These are phyloP conservation scores for Amniculicola lignicola DNA, from an alignment of 495 filamentous ascomycete species.

Conservation along the genomic window DNA sequence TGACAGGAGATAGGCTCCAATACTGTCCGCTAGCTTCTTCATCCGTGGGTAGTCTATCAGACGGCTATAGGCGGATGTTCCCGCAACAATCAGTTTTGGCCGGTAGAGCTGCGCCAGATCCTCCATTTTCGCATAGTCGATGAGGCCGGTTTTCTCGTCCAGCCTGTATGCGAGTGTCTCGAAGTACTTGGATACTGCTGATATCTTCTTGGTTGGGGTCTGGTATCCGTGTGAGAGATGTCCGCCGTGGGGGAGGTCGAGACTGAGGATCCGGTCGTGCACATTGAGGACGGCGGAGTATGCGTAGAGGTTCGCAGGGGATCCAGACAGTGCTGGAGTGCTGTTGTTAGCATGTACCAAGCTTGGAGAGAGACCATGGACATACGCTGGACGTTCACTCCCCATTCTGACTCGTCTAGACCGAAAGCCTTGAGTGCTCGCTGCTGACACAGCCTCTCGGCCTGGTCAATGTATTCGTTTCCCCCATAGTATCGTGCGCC, in stretches of 20 bases:
- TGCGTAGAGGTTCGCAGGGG: slow-evolving; percentile 92
- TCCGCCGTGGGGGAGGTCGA: slow-evolving; percentile 93
- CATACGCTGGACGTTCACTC: slow-evolving; percentile 94
- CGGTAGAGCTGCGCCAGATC: slow-evolving; percentile 91
- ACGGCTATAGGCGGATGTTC: slow-evolving; percentile 97
- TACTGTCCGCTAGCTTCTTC: slow-evolving; percentile 92
- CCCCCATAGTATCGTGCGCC: slow-evolving; percentile 96
- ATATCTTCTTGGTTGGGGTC: slow-evolving; percentile 97
- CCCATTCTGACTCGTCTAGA: slow-evolving; percentile 83
- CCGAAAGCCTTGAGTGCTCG: slow-evolving; percentile 84
- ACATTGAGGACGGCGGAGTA: slow-evolving; percentile 89
- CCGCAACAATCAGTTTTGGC: slow-evolving; percentile 92
- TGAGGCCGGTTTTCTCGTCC: slow-evolving; percentile 88
- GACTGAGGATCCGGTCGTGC: slow-evolving; percentile 94
- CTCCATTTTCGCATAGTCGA: slow-evolving; percentile 93
- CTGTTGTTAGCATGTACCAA: slow-evolving; percentile 29
- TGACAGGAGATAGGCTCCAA: slow-evolving; percentile 90
- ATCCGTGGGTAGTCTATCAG: slow-evolving; percentile 96
- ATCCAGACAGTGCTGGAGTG: slow-evolving; percentile 80
- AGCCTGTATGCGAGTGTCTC: slow-evolving; percentile 94
- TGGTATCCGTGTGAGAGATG: slow-evolving; percentile 98
- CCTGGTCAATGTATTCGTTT: slow-evolving; percentile 90
- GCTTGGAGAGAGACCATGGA: slow-evolving; percentile 3
- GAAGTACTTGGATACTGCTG: slow-evolving; percentile 96
- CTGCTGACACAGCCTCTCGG: slow-evolving; percentile 84